Conservation (phyloP, 768 basidiomycete species). For the Termitomyces sp. region DNA sequence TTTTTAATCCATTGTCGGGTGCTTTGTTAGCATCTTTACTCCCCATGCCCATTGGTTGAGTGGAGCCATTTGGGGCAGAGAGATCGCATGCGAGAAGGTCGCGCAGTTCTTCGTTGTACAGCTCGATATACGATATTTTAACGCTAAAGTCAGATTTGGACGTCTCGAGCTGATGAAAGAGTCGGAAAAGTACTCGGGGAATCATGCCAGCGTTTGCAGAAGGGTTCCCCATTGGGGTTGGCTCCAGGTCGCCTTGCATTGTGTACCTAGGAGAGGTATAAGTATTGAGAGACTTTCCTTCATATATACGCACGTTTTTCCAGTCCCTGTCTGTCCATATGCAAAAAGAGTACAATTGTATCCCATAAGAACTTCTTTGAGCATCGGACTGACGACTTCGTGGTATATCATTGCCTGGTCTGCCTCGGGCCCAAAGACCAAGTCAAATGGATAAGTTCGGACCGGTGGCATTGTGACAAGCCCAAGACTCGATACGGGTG, state of each 20-base stretch:
- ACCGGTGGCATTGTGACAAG: conserved; percentile 69
- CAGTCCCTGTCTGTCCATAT: conserved; percentile 98
- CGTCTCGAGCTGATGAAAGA: conserved; percentile 85
- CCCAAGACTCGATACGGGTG: conserved; percentile 67
- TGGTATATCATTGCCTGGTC: conserved; percentile 93
- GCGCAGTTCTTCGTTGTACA: conserved; percentile 98
- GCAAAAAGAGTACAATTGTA: conserved; percentile 98
- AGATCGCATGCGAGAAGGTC: conserved; percentile 87
- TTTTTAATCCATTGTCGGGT: conserved; percentile 60
- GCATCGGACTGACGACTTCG: conserved; percentile 88
- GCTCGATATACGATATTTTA: conserved; percentile 88
- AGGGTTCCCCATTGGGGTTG: conserved; percentile 82
- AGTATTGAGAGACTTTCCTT: neutral
- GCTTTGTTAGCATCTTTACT: conserved; percentile 40
- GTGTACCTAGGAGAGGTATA: conserved; percentile 55
- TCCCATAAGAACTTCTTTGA: conserved; percentile 89
- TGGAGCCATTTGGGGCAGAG: conserved; percentile 54
- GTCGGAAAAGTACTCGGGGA: conserved; percentile 85
- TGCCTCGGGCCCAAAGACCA: conserved; percentile 95
- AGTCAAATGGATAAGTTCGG: conserved; percentile 89
- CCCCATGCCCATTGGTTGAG: conserved; percentile 77
- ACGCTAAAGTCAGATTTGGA: conserved; percentile 81
- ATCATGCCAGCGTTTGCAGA: conserved; percentile 92
- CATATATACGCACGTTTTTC: conserved; percentile 77
- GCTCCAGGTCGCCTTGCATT: conserved; percentile 92